A percentile compares a stretch with the other conserved stretches of the same genome.
Evolutionary conservation across 2,329 filamentous ascomycete species (phyloP).

Genomic region (Fusarium ramigenum): DNA sequence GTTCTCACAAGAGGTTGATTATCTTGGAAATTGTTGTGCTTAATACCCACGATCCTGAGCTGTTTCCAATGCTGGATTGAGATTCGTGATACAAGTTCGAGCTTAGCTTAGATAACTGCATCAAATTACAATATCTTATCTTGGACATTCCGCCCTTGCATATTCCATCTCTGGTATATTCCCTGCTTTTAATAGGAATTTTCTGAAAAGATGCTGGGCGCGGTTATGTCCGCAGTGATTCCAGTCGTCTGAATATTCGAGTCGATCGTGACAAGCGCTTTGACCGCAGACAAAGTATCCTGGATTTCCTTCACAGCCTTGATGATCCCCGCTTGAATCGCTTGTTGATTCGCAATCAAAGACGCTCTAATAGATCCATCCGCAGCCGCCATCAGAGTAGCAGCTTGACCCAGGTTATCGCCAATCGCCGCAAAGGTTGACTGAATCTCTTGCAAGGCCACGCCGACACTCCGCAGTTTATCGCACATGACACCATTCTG

Average conservation of each 20-base stretch:
- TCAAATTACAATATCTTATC: too few relatives aligned
- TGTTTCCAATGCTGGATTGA: too few relatives aligned
- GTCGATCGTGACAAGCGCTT: rapidly evolving
- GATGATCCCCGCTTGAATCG: rapidly evolving
- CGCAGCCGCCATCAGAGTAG: rapidly evolving
- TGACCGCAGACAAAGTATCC: not conserved
- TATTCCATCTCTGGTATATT: too few relatives aligned
- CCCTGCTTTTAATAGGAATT: too few relatives aligned
- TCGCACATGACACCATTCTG: rapidly evolving
- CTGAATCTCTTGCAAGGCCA: rapidly evolving
- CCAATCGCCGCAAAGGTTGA: rapidly evolving
- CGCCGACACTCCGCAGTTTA: rapidly evolving
- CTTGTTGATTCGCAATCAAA: not conserved
- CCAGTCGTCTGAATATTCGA: rapidly evolving
- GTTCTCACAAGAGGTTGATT: not conserved
- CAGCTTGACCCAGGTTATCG: rapidly evolving
- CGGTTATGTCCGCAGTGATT: not conserved
- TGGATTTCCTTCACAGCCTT: not conserved
- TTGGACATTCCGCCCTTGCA: too few relatives aligned
- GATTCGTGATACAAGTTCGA: too few relatives aligned
- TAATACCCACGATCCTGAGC: rapidly evolving
- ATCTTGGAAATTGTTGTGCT: not conserved
- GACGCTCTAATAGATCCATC: not conserved
- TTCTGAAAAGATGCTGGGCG: not conserved
- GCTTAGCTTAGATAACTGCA: too few relatives aligned